Evolutionary conservation across 176 grass and related monocot species (phyloP), one percentile per base, ranked within the genome.

Genomic region (Typha latifolia): DNA sequence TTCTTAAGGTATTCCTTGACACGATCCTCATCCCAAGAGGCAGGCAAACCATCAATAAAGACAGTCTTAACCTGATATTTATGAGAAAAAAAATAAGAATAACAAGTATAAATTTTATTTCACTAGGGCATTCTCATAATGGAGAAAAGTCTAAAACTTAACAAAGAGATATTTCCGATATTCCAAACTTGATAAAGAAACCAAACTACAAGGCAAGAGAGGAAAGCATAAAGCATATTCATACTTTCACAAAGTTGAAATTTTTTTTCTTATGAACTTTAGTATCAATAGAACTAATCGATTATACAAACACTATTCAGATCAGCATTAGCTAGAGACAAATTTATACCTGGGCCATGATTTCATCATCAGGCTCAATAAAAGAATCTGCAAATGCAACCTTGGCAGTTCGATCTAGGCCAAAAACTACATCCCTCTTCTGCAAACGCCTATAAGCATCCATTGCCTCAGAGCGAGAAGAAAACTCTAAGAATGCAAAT

Each of bases 311-410:
- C 62, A 14, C 5, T 34, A 34, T 34, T n/a, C 23, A 12, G 21
- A 26, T 12, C 26, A 26, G 31, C 29, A 56, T 37, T 32, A 18
- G 14, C 8, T 14, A 14, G 19, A 12, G 37, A 55, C 0, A 21
- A 69, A 49, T 62, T 51, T 22, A 73, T 83, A 97, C 94, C 85
- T 97, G 82, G 74, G 84, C 85, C 88, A 91, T 92, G 71, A 92
- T 92, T 89, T 97, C 94, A 67, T 86, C 81, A 64, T 92, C 85
- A 27, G 87, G 78, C 66, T 92, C 83, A 62, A 79, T 82, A 65
- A 86, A 91, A 31, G 89, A 97, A 86, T 88, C 85, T 12, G 94
- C 94, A 68, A 97, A 92, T 14, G 94, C 89, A 87, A 97, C 88
- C 66, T 97, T 97, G 18, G 88, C 94, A 70, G 67, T 83, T 74